Conservation (phyloP, 495 filamentous ascomycete genomes). For the Pyrenula aspistea region DNA sequence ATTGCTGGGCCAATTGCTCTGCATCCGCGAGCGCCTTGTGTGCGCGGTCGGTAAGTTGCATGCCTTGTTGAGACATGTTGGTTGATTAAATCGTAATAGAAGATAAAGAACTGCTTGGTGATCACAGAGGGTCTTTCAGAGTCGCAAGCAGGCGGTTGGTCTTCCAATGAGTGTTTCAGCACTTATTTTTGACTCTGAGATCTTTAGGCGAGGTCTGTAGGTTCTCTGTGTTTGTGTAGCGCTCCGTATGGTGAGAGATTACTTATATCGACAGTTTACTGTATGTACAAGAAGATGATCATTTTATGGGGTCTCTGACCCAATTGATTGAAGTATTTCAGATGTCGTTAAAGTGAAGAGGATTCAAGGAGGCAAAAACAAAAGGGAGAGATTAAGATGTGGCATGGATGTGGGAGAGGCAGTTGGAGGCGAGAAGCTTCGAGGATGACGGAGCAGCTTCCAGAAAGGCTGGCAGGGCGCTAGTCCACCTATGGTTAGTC, state of each 20-base stretch:
- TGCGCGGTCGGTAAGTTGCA: slow-evolving; percentile 87
- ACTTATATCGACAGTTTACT: too few relatives aligned
- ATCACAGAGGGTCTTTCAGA: too few relatives aligned
- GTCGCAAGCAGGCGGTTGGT: too few relatives aligned
- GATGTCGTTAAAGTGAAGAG: neutral
- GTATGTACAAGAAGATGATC: neutral
- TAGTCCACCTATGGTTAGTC: neutral
- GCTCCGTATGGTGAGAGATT: too few relatives aligned
- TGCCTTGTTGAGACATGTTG: slow-evolving; percentile 12
- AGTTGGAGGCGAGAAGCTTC: neutral
- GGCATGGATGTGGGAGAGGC: neutral
- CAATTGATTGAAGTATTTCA: too few relatives aligned
- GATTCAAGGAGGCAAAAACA: neutral
- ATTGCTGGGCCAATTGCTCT: slow-evolving; percentile 69
- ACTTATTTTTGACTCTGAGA: neutral
- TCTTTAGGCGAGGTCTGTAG: neutral
- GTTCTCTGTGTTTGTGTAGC: too few relatives aligned
- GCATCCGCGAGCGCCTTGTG: slow-evolving; percentile 80
- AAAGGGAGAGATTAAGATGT: neutral
- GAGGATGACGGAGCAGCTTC: neutral
- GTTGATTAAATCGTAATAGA: neutral
- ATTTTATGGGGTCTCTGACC: too few relatives aligned
- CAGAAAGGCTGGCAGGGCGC: neutral
- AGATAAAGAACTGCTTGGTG: neutral
- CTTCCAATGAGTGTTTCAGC: too few relatives aligned